phyloP scores from a whole-genome alignment of 1,284 basidiomycete genomes.

The Mycena sp. region DNA sequence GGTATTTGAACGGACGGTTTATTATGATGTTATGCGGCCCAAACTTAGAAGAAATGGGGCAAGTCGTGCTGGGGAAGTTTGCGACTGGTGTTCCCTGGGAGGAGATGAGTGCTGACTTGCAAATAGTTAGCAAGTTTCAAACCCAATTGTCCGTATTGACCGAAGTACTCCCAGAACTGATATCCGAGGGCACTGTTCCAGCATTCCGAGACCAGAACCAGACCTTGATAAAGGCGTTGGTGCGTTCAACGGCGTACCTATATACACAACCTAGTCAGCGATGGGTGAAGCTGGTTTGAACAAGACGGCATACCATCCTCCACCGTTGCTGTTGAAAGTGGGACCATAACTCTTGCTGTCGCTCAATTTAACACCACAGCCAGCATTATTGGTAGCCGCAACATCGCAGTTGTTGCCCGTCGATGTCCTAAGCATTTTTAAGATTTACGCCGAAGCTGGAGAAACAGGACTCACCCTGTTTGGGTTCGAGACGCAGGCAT shows the following conservation, averaged over 20 bases:
- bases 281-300: conserved; percentile 28
- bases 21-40: conserved; percentile 69
- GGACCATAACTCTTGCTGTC: conserved; percentile 61
- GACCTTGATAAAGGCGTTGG: conserved; percentile 56
- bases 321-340: conserved; percentile 65
- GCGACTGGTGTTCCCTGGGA: conserved; percentile 68
- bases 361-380: conserved; percentile 67
- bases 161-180: conserved; percentile 47
- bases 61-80: conserved; percentile 63
- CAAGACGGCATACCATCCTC: conserved; percentile 56
- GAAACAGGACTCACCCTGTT: conserved; percentile 56
- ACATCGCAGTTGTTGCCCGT: conserved; percentile 59
- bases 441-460: background rate
- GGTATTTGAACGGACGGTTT: conserved; percentile 57
- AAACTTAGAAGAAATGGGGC: conserved; percentile 61
- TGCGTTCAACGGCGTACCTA: conserved; percentile 65
- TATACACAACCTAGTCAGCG: conserved; percentile 42
- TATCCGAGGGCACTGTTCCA: conserved; percentile 55
- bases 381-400: conserved; percentile 62
- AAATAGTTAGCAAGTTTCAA: too few species aligned
- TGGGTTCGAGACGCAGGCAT: conserved; percentile 61
- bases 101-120: background rate
- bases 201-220: conserved; percentile 67
- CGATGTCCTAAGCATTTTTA: conserved; percentile 41
- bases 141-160: conserved; percentile 60